Evolutionary conservation across 495 filamentous ascomycete genomes (phyloP), one percentile per base, ranked within the genome.

Genomic region (Pseudoneurospora amorphoporcata): DNA sequence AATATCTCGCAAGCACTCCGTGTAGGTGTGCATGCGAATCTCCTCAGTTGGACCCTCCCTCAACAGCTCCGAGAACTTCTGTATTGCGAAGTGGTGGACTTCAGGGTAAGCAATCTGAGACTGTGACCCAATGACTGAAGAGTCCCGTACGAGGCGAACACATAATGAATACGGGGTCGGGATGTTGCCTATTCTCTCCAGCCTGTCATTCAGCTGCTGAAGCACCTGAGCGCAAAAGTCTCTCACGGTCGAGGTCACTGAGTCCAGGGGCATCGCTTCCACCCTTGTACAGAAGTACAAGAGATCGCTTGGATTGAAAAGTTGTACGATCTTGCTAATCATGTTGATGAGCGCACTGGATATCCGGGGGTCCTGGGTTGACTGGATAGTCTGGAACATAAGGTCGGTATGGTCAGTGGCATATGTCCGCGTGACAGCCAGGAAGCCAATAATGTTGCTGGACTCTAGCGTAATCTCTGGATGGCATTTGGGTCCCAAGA

Each of bases 401-500:
- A 87, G 85, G 75, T 98, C 92, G 4, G 92, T 92, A 74, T 94
- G 90, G 16, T 82, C 76, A n/a, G 87, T 76, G 8, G 87, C 88
- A 77, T 95, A 97, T 4, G 87, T 90, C 40, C 84, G 80, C 0
- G 93, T 97, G 45, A 95, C 92, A n/a, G 93, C 86, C 68, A 98
- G 85, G 73, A 97, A 98, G 0, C 91, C 92, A 47, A 97, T 84
- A 70, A 98, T 92, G 71, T 98, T 97, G 72, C 86, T 86, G 77
- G 92, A 92, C 73, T 92, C 88, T 53, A 83, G 85, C 65, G 97
- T 96, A 72, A 99, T 88, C 76, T 97, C 93, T 7, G 92, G 92
- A 77, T 98, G 95, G 19, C 95, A 97, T 71, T 93, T 94, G 58
- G 94, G 89, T 2, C 95, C 92, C 71, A 98, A 89, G 38, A 99